Evolutionary conservation across 2,329 filamentous ascomycete species (phyloP).

Genomic region (Alternaria incomplexa): DNA sequence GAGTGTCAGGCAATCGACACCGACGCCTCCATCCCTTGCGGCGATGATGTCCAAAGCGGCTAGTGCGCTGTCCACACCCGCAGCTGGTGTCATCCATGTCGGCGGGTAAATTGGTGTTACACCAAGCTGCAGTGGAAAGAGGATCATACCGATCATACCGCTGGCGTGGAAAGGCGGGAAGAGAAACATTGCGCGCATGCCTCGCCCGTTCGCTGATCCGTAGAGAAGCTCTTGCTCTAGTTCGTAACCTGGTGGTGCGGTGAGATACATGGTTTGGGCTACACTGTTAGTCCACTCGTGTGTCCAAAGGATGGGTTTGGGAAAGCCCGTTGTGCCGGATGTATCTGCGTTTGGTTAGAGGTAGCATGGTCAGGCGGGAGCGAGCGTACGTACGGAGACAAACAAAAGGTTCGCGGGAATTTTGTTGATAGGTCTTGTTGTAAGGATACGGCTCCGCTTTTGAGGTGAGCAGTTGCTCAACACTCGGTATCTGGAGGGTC

Average conservation of each 20-base stretch:
- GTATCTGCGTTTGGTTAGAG: slow-evolving; percentile 25
- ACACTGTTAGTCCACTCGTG: slow-evolving; percentile 18
- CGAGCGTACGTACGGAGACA: slow-evolving; percentile 25
- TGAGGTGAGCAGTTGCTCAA: slow-evolving; percentile 19
- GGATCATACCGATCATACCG: slow-evolving; percentile 6
- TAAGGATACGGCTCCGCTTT: slow-evolving; percentile 22
- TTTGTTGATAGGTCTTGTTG: slow-evolving; percentile 28
- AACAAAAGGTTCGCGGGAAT: slow-evolving; percentile 30
- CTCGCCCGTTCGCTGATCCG: not conserved
- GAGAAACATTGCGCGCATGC: not conserved
- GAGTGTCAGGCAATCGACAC: not conserved
- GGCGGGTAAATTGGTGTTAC: slow-evolving; percentile 5
- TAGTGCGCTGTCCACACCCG: not conserved
- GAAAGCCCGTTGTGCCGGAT: slow-evolving; percentile 47
- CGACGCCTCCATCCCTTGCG: not conserved
- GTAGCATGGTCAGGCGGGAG: not conserved
- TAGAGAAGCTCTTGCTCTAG: not conserved
- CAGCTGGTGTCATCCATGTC: not conserved
- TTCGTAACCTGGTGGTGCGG: slow-evolving; percentile 1
- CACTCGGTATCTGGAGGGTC: slow-evolving; percentile 18
- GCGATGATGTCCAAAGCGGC: not conserved
- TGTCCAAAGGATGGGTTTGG: slow-evolving; percentile 44
- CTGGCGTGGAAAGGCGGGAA: slow-evolving; percentile 16
- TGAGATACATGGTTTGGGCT: slow-evolving; percentile 1
- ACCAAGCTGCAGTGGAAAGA: slow-evolving; percentile 8